Evolutionary conservation across 805 yeast species (phyloP).

Genomic region (Kodamaea sagamina): DNA sequence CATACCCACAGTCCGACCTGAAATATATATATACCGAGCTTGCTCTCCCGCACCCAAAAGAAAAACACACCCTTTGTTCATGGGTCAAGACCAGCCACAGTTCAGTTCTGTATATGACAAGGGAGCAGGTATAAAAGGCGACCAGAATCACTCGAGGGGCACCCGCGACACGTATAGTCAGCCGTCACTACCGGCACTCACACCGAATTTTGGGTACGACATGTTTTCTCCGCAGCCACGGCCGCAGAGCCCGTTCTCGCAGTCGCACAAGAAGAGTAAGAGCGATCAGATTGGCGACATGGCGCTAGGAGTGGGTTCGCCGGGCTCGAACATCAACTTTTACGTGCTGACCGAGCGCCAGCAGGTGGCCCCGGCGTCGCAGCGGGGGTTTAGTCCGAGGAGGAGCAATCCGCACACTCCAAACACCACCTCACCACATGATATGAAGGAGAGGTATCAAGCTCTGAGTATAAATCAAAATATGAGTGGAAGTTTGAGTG

Average conservation of each 20-base stretch:
- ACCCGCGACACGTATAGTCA: constrained; percentile 2
- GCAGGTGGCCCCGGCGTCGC: not conserved
- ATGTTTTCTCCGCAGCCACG: constrained; percentile 19
- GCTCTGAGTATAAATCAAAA: too few relatives aligned
- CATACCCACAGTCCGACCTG: not conserved
- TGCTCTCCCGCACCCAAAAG: constrained; percentile 1
- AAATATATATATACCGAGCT: too few relatives aligned
- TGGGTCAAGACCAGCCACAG: constrained; percentile 17
- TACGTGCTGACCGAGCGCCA: constrained; percentile 20
- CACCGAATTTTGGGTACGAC: constrained; percentile 6
- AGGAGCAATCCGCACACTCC: constrained; percentile 8
- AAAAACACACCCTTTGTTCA: constrained; percentile 1
- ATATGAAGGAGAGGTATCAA: constrained; percentile 2
- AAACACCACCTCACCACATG: constrained; percentile 2
- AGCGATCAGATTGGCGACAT: constrained; percentile 16
- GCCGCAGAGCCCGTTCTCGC: constrained; percentile 17
- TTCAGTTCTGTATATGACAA: constrained; percentile 12
- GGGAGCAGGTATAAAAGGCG: constrained; percentile 3
- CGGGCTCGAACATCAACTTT: constrained; percentile 17
- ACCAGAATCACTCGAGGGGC: constrained; percentile 5
- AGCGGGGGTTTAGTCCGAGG: constrained; percentile 2
- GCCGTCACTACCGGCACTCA: constrained; percentile 3
- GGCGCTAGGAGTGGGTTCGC: constrained; percentile 13
- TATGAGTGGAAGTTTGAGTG: too few relatives aligned
- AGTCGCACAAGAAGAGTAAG: constrained; percentile 15